These are phyloP conservation scores for Phytophthora rubi DNA, from an alignment of 352 stramenopile genomes.

Conservation along the genomic window DNA sequence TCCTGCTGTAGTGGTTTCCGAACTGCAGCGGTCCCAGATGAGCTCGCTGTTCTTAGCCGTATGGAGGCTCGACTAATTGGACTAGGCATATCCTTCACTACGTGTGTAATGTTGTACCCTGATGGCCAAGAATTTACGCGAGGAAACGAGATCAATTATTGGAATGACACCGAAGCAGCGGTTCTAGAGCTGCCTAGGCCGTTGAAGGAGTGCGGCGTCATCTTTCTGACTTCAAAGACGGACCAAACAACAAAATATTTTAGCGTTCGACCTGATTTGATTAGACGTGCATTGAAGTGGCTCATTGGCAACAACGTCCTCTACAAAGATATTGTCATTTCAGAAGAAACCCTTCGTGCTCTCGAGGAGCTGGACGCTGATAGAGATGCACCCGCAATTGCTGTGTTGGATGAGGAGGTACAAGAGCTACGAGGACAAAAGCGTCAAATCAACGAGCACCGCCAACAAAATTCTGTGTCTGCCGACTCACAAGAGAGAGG, in stretches of 20 bases:
- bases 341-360: background rate
- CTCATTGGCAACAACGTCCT: constrained; percentile 8
- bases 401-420: no score
- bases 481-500: no score
- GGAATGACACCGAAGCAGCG: constrained; percentile 2
- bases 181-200: constrained; percentile 1
- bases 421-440: no score
- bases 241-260: background rate
- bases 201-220: background rate
- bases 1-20: constrained; percentile 6
- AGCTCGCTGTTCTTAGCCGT: constrained; percentile 10
- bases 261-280: constrained; percentile 6
- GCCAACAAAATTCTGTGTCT: no score
- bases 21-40: background rate
- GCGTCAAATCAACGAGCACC: no score
- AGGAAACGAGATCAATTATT: constrained; percentile 1
- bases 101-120: constrained; percentile 5
- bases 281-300: constrained; percentile 1
- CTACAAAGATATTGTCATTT: constrained; percentile 3
- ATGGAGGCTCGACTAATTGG: constrained; percentile 16
- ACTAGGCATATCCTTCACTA: constrained; percentile 15
- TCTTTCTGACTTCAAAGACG: background rate
- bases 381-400: no score
- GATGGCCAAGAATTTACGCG: background rate
- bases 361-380: no score